Percentiles rank a stretch among this genome's conserved stretches.
Evolutionary conservation across 1,284 basidiomycete species (phyloP).

Genomic region (Ustilago nuda): DNA sequence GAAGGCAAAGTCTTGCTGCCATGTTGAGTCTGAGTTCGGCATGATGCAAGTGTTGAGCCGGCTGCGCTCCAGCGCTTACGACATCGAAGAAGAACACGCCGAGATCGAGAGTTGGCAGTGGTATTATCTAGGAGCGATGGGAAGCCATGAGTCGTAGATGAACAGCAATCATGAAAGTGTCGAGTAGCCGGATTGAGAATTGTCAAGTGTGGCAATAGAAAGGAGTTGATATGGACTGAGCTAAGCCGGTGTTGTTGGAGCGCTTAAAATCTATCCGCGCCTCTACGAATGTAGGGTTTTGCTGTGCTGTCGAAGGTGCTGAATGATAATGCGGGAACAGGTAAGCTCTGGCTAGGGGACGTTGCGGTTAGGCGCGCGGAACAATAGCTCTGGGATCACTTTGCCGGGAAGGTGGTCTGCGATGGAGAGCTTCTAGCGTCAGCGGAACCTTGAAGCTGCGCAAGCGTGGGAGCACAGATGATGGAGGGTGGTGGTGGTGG

Average conservation of each 20-base stretch:
- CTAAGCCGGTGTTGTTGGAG: background rate
- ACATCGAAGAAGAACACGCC: background rate
- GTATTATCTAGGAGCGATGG: background rate
- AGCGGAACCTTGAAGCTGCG: background rate
- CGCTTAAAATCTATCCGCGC: background rate
- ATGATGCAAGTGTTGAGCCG: constrained; percentile 11
- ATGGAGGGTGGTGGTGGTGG: background rate
- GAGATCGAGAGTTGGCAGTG: background rate
- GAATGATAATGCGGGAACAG: background rate
- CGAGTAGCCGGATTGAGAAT: no score
- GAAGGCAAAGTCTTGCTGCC: constrained; percentile 20
- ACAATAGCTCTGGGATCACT: background rate
- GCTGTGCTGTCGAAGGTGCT: background rate
- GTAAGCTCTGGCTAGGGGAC: background rate
- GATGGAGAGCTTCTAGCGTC: background rate
- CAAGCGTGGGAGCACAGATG: background rate
- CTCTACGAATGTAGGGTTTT: background rate
- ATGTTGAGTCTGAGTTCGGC: constrained; percentile 7
- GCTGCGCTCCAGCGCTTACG: background rate
- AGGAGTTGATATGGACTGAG: background rate
- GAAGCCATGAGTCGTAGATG: constrained; percentile 10
- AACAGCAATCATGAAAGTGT: background rate
- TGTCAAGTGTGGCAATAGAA: background rate
- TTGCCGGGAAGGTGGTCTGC: background rate
- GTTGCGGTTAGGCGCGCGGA: background rate